Base-by-base conservation (phyloP, 331 rosid species). In the Malus hybrid region DNA sequence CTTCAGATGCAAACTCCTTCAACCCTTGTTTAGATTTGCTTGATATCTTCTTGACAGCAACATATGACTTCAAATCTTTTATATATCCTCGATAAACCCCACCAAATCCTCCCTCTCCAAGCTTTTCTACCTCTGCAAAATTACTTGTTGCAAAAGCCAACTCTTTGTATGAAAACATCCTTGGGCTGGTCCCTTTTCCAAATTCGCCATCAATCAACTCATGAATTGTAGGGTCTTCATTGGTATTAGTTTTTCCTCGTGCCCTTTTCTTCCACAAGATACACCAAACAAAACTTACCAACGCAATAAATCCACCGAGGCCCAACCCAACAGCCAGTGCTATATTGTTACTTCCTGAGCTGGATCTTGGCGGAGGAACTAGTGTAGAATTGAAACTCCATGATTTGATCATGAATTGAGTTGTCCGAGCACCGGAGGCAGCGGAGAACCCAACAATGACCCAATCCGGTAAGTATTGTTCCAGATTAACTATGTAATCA, bases 401-500 rank as follows among this genome's bases (percentile, higher is more conserved):
- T 20, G 54, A 67, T 10, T 6, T 67, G 54, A 67, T n/a, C 54
- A n/a, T 36, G 48, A 36, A 32, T 6, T 36, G 31, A 9, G 83
- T 84, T 59, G 19, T 20, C 6, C 1, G 1, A 0, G 0, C 1
- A 31, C 88, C 89, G 0, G 29, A 28, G 29, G 29, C 29, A 9
- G 84, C 91, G n/a, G 91, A 82, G 83, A 87, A 87, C 1, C 91
- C 92, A 69, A 88, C 75, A 19, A 81, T 72, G 65, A 88, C 86
- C 78, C 70, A 65, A 63, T 83, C 85, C 0, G 88, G 89, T 19
- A 87, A 78, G 71, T 73, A 1, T 0, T 57, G 13, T 19, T 69
- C 69, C 50, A 87, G 67, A 81, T 83, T 33, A 12, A 68, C 72
- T 12, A 2, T 5, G 72, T 6, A 42, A 44, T 24, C 33, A 68